Evolutionary conservation across 352 stramenopile species (phyloP), one percentile per base, ranked within the genome.

Genomic region (Chrysophaeum taylorii): DNA sequence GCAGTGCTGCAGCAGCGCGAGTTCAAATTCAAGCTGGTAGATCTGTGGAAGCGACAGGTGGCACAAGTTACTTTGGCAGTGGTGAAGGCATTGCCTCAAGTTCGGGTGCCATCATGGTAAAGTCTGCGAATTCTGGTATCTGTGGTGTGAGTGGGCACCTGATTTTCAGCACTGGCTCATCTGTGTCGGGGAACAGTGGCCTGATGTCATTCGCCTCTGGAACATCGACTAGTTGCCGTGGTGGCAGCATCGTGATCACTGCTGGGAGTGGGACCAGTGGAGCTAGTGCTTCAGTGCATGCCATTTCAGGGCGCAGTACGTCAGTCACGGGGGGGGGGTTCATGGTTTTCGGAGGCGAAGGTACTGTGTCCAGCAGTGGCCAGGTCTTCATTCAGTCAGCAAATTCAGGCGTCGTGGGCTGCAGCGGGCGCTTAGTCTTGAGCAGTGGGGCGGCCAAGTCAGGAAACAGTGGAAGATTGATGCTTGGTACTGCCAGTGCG

Each of bases 1-100:
- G 52, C 42, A 60, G 35, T n/a, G 73, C 70, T 18, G 39, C 69
- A 67, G 72, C 50, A 60, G 73, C 70, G 27, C 41, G 42, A 14
- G 70, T 77, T 35, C 66, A 42, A 5, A 27, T 77, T 42, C n/a
- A 35, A 15, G 45, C 45, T 12, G 45, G 45, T 9, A 12, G 9
- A 5, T 27, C 18, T 25, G 31, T 27, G 45, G 23, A 12, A 5
- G 18, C 7, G 23, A 27, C 45, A 25, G 45, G 45, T 25, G 45
- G 45, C 14, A 9, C 9, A 18, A 25, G n/a, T 25, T 25, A 25
- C 5, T 27, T 57, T 25, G 12, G 31, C 5, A 27, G 9, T 12
- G 45, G 45, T 25, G 45, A 57, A 25, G 45, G 45, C 9, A 57
- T 25, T 12, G 45, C 45, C 18, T 33, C 45, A 25, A 57, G 45